Conservation (phyloP, 768 basidiomycete species). For the Infundibulicybe gibba region DNA sequence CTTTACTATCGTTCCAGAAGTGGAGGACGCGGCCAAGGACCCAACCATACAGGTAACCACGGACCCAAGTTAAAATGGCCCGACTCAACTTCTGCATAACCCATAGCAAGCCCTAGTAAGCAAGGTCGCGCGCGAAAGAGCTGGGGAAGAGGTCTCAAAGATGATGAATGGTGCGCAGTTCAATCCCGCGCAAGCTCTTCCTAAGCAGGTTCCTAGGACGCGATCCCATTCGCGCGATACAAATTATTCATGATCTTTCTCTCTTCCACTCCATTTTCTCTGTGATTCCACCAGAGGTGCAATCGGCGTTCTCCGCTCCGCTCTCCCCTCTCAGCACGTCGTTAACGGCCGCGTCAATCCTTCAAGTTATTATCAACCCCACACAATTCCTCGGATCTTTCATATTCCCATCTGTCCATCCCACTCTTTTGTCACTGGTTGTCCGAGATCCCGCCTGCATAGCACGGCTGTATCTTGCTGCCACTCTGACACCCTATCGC, state of each 20-base stretch:
- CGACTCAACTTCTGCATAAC: conserved; percentile 18
- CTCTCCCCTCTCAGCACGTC: conserved; percentile 37
- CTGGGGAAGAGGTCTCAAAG: conserved; percentile 90
- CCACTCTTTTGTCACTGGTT: conserved; percentile 37
- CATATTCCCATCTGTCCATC: conserved; percentile 40
- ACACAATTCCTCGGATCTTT: conserved; percentile 11
- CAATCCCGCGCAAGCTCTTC: conserved; percentile 3
- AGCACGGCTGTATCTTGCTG: conserved; percentile 75
- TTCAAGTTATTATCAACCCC: conserved; percentile 44
- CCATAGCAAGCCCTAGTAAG: conserved; percentile 59
- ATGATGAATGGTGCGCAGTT: conserved; percentile 74
- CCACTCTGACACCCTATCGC: conserved; percentile 70
- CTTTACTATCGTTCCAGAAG: conserved; percentile 68
- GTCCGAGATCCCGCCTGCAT: conserved; percentile 32
- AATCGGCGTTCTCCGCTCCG: conserved; percentile 38
- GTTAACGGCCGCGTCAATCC: conserved; percentile 54
- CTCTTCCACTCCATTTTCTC: conserved; percentile 69
- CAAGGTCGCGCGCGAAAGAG: conserved; percentile 88
- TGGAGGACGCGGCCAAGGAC: conserved; percentile 61
- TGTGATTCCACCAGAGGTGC: conserved; percentile 43
- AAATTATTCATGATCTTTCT: conserved; percentile 69
- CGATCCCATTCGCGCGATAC: conserved; percentile 70
- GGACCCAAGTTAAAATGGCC: neutral
- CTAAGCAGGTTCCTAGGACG: conserved; percentile 42
- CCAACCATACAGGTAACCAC: conserved; percentile 57